phyloP scores from a whole-genome alignment of 2,329 filamentous ascomycete genomes.

The Claviceps fusiformis region DNA sequence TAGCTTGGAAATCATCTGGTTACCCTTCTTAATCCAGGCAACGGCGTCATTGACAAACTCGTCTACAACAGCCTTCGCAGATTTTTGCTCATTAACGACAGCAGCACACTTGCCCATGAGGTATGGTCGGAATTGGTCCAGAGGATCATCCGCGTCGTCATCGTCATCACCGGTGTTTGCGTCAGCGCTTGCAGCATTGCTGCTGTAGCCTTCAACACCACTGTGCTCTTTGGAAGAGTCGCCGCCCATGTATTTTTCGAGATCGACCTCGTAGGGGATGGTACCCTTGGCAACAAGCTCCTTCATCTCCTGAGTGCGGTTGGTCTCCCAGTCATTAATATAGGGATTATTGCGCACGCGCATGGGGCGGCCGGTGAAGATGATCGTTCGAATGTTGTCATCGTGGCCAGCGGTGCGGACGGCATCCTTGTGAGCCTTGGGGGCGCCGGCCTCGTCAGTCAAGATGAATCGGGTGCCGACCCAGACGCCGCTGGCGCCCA shows the following conservation, averaged over 20 bases:
- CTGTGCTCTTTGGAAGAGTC: constrained; percentile 47
- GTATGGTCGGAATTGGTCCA: constrained; percentile 84
- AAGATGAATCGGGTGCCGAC: constrained; percentile 94
- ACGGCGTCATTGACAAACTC: constrained; percentile 82
- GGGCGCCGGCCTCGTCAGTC: constrained; percentile 84
- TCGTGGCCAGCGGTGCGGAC: constrained; percentile 85
- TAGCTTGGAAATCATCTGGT: constrained; percentile 57
- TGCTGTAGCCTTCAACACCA: constrained; percentile 39
- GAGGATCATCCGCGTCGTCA: constrained; percentile 66
- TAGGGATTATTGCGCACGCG: constrained; percentile 90
- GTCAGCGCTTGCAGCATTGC: constrained; percentile 32
- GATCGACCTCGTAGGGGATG: constrained; percentile 87
- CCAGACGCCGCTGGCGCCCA: constrained; percentile 89
- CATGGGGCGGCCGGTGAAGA: constrained; percentile 93
- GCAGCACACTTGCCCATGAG: constrained; percentile 96
- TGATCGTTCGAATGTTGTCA: constrained; percentile 93
- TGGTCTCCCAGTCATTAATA: constrained; percentile 91
- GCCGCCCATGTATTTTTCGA: constrained; percentile 61
- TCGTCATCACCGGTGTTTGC: constrained; percentile 48
- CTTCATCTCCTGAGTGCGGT: constrained; percentile 82
- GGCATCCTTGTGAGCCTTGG: constrained; percentile 87
- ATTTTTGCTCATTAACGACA: constrained; percentile 84
- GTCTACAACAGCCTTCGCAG: constrained; percentile 82
- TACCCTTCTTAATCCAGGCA: constrained; percentile 52
- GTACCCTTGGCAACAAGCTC: constrained; percentile 77